Base-by-base conservation (phyloP, 2,329 filamentous ascomycete species). In the Pezicula radicicola region DNA sequence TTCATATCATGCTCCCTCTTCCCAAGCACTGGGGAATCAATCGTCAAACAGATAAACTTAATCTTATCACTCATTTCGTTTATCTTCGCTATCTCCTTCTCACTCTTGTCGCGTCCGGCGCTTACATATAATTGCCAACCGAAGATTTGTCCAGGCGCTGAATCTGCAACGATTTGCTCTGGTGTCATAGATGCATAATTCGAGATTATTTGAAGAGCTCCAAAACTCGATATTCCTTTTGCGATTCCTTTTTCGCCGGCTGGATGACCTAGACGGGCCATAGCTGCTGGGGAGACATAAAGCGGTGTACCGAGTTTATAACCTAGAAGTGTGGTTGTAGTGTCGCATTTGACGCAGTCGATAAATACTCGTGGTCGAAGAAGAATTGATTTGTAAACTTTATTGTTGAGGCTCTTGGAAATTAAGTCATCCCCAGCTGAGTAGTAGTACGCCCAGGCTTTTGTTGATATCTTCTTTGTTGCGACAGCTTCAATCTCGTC, bases 71-170 rank as follows among this genome's bases (percentile, higher is more conserved):
- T 37, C 61, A 68, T 63, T 41, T 57, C 58, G 66, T 89, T 85
- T 70, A 97, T 88, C 54, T 91, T 81, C 43, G 78, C 79, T 50
- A 96, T 74, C 81, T 94, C 91, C 4, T 83, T 83, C 65, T 90
- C 85, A 67, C 85, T 94, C 78, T 95, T 96, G 59, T 80, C 78
- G 27, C 89, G 81, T 60, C 94, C 87, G 43, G 81, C 88, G 67
- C 97, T 91, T 35, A 96, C 89, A 72, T 99, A 97, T 18, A 99
- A 73, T 73, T 99, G 93, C 90, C 91, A 97, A 12, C 93, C 93
- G 67, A 97, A 96, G 1, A 92, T 74, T 67, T 96, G 91, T 2
- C 80, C 86, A 0, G 83, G 79, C 3, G 71, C 64, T 0, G 89
- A 87, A 56, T 84, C 86, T 42, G 85, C 81, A 13, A 93, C 84